These are phyloP conservation scores for Mychonastes homosphaera DNA, from an alignment of 139 green algal genomes.

Conservation along the genomic window DNA sequence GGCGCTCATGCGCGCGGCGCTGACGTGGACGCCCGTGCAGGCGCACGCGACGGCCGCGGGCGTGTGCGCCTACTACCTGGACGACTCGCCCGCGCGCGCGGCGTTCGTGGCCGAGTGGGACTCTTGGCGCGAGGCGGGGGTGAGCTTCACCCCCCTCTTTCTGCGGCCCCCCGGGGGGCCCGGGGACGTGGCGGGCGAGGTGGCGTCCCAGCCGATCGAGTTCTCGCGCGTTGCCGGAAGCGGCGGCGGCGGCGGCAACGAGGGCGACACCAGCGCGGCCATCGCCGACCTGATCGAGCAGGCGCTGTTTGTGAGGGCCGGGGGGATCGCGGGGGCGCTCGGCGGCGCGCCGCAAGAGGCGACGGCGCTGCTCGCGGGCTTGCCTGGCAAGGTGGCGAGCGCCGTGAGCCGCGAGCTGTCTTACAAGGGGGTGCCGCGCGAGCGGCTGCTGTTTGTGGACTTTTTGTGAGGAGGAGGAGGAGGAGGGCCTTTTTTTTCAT, in stretches of 20 bases:
- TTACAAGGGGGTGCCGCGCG: conserved; percentile 35
- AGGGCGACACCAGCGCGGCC: background rate
- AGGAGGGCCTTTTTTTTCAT: no score
- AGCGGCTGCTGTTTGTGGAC: conserved; percentile 59
- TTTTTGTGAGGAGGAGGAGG: conserved; percentile 44
- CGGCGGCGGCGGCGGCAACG: background rate
- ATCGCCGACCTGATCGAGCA: conserved; percentile 30
- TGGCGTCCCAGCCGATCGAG: no score
- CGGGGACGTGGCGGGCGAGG: no score
- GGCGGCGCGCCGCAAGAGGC: conserved; percentile 24
- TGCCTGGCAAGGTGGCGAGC: conserved; percentile 38
- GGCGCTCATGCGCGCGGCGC: conserved; percentile 41
- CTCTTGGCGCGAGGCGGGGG: conserved; percentile 58
- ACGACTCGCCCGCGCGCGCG: conserved; percentile 26
- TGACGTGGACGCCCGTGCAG: conserved; percentile 63
- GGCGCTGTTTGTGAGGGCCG: conserved; percentile 24
- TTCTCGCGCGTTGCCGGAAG: background rate
- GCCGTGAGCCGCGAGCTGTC: conserved; percentile 38
- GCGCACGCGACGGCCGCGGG: conserved; percentile 50
- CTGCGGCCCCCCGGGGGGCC: no score
- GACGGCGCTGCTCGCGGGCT: conserved; percentile 47
- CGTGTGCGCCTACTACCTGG: conserved; percentile 38
- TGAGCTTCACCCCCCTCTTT: conserved; percentile 35
- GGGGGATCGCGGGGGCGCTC: conserved; percentile 20
- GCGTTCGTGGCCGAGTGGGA: conserved; percentile 73